Conservation (phyloP, 2,329 filamentous ascomycete species). For the Talaromyces sp. region DNA sequence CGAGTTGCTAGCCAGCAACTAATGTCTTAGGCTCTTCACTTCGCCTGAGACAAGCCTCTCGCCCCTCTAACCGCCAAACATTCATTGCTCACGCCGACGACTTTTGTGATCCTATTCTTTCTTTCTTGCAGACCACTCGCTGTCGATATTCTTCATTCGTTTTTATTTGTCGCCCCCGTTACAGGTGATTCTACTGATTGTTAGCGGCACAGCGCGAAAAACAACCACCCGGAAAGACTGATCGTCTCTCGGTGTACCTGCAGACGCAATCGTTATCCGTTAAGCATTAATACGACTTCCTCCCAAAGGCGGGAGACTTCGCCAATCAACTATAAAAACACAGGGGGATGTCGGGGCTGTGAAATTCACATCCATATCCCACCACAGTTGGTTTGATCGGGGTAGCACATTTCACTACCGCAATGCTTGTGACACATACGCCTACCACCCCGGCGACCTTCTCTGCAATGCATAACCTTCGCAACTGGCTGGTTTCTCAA, state of each 20-base stretch:
- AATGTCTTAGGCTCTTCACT: background rate
- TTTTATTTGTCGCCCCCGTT: background rate
- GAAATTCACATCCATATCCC: background rate
- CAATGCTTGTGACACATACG: background rate
- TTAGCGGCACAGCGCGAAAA: background rate
- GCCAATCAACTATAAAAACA: background rate
- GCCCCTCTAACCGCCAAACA: background rate
- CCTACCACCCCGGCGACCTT: background rate
- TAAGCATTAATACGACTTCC: background rate
- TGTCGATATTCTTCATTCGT: background rate
- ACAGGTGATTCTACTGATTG: background rate
- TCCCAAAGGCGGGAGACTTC: background rate
- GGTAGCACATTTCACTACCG: background rate
- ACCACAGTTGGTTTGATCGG: background rate
- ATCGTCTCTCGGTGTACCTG: background rate
- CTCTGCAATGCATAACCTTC: constrained; percentile 5
- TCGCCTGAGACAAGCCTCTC: background rate
- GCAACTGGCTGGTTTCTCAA: background rate
- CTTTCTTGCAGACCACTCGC: background rate
- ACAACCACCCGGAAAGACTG: background rate
- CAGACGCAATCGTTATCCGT: background rate
- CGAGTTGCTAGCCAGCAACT: background rate
- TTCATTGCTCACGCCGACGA: background rate
- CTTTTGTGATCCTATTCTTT: background rate
- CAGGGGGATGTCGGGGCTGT: background rate